Base-by-base conservation (phyloP, 2,329 filamentous ascomycete species). In the Emmonsiellopsis sp. region DNA sequence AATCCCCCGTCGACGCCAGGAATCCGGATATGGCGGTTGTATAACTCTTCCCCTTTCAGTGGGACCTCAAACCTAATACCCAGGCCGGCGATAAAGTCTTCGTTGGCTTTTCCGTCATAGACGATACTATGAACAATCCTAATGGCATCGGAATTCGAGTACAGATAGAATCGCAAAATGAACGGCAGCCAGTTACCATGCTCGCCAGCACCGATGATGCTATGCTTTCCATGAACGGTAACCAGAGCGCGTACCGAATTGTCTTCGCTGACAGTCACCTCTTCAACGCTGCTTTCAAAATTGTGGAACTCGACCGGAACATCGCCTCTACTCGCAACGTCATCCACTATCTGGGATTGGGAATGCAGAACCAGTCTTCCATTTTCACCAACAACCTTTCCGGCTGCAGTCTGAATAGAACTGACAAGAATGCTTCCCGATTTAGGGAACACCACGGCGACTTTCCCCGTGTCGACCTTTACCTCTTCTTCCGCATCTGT, bases 21-120 rank as follows among this genome's bases (percentile, higher is more conserved):
- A 17, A 84, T 70, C 7, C 80, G 70, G 5, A 84, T 63, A 53
- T 84, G 81, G 2, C 81, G 78, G 62, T 85, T 74, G 60, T 82
- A 82, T 6, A 77, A 60, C 55, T 80, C 71, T 39, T 81, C 76
- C 0, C 66, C 72, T 2, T 67, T 66, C 0, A 84, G 68, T 0
- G 81, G 81, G 0, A 84, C 74, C 8, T 76, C 68, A 43, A 84
- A 81, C 1, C 71, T 73, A 8, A 84, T 65, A 2, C 80, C 81
- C 2, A 83, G 68, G 0, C 76, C 79, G 0, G 72, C 68, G 51
- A 83, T 74, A 57, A 82, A 80, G 53, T 80, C 74, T 21, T 71
- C 70, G 3, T 72, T 64, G 0, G 72, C 62, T 4, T 78, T 67
- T 2, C 74, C 76, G 42, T 83, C 78, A 50, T 77, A 82, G 2